Evolutionary conservation across 108 stramenopile genomes (phyloP).

Genomic region (Fragilariopsis cylindrus): DNA sequence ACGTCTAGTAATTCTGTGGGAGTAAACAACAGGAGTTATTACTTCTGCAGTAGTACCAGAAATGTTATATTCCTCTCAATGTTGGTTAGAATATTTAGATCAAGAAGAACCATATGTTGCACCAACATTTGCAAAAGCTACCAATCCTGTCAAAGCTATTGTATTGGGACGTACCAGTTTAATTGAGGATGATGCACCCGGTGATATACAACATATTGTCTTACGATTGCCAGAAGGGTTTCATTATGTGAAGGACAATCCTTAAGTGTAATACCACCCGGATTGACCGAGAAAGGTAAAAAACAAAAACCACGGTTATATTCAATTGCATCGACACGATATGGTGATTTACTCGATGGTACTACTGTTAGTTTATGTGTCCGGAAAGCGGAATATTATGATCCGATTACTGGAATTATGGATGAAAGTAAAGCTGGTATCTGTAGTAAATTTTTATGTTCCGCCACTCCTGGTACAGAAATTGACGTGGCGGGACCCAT

Average conservation of each 20-base stretch:
- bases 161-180: slow-evolving; percentile 66
- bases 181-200: slow-evolving; percentile 76
- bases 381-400: slow-evolving; percentile 79
- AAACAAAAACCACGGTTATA: slow-evolving; percentile 81
- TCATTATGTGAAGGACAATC: slow-evolving; percentile 91
- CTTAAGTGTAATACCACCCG: slow-evolving; percentile 81
- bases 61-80: slow-evolving; percentile 47
- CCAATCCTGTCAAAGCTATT: slow-evolving; percentile 63
- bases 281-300: slow-evolving; percentile 49
- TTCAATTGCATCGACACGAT: slow-evolving; percentile 85
- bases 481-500: slow-evolving; percentile 82
- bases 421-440: slow-evolving; percentile 78
- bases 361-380: slow-evolving; percentile 82
- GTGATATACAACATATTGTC: slow-evolving; percentile 84
- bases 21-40: neutral
- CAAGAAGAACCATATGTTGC: slow-evolving; percentile 37
- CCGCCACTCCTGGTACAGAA: slow-evolving; percentile 51
- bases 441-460: slow-evolving; percentile 79
- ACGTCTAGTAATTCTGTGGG: neutral
- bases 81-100: slow-evolving; percentile 83
- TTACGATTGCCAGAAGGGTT: slow-evolving; percentile 69
- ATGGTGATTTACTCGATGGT: slow-evolving; percentile 83
- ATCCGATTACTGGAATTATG: slow-evolving; percentile 56
- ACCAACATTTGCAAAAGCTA: slow-evolving; percentile 70
- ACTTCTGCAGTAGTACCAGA: slow-evolving; percentile 23